phyloP scores from a whole-genome alignment of 1,139 yeast species.

The Nakaseomyces kungkrabaensis region DNA sequence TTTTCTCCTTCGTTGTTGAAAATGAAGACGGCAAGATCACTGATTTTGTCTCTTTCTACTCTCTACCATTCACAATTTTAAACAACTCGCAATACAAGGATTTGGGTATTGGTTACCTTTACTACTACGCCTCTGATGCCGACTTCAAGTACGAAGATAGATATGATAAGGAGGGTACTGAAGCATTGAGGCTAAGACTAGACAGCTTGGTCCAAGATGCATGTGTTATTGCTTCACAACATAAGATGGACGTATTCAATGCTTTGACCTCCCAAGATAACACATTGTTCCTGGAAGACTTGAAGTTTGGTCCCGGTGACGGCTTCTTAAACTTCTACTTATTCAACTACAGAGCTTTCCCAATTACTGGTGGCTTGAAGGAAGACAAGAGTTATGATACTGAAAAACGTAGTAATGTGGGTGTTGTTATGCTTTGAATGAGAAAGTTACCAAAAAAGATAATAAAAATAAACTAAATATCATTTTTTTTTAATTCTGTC shows the following conservation, averaged over 20 bases:
- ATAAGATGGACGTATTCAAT: slow-evolving; percentile 80
- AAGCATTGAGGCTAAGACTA: slow-evolving; percentile 47
- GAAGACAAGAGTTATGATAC: slow-evolving; percentile 41
- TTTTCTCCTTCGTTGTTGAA: slow-evolving; percentile 74
- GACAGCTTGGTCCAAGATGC: slow-evolving; percentile 60
- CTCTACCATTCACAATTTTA: slow-evolving; percentile 78
- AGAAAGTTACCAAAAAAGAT: background rate
- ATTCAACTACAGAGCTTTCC: slow-evolving; percentile 80
- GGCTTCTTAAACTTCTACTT: slow-evolving; percentile 84
- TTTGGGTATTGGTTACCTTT: slow-evolving; percentile 79
- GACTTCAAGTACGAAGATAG: slow-evolving; percentile 33
- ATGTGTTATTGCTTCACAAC: slow-evolving; percentile 53
- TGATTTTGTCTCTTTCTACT: slow-evolving; percentile 83
- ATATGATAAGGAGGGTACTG: slow-evolving; percentile 27
- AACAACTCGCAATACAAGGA: slow-evolving; percentile 56
- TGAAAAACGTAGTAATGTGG: slow-evolving; percentile 66
- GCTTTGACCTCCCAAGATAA: slow-evolving; percentile 89
- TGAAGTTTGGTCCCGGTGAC: slow-evolving; percentile 90
- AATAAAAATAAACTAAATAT: background rate
- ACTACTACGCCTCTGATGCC: slow-evolving; percentile 75
- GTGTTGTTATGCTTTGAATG: slow-evolving; percentile 66
- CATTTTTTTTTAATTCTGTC: no score
- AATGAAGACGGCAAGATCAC: slow-evolving; percentile 51
- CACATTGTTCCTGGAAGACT: slow-evolving; percentile 63
- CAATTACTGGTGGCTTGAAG: slow-evolving; percentile 72